Evolutionary conservation across 345 rosid species (phyloP), one percentile per base, ranked within the genome.

Genomic region (Iberis pinnata): DNA sequence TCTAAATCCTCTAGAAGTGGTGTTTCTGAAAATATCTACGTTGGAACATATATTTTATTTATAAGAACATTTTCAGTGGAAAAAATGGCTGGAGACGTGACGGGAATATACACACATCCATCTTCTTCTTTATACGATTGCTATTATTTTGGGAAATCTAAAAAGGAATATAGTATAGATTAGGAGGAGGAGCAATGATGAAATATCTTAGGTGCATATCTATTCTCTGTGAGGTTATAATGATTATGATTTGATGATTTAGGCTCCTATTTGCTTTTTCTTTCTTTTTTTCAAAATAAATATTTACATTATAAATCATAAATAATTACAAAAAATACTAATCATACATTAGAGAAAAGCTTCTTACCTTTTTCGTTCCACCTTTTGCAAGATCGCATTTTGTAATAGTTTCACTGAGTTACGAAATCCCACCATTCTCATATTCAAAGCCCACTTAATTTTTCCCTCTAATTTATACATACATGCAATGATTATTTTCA

Each of bases 131-230:
- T 32, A 45, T 49, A 50, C 48, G 44, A 47, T 45, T 11, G 49
- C 9, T 48, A 50, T 78, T 61, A 38, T 66, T 72, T 68, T 68
- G 59, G 50, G 67, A 64, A 43, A 63, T 53, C 62, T 43, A 66
- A 54, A 68, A 68, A 50, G 62, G 64, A 64, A 50, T 55, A 49
- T 35, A 26, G n/a, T 22, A 31, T 49, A 60, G 58, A 43, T 58
- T 69, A 78, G 60, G 73, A 76, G 53, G 67, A 55, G 82, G 25
- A 29, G 33, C 78, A 81, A 89, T 86, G 95, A 89, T 86, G 88
- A 78, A 81, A 77, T 75, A 85, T 85, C 87, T 89, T 74, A 64
- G 80, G 83, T 80, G 89, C 86, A 82, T 74, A 80, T 88, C 86
- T 75, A 64, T 65, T 71, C 53, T 69, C 75, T 72, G 79, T 53